Evolutionary conservation across 148 eudicot genomes (phyloP), one percentile per base, ranked within the genome.

Genomic region (Oxyria digyna): DNA sequence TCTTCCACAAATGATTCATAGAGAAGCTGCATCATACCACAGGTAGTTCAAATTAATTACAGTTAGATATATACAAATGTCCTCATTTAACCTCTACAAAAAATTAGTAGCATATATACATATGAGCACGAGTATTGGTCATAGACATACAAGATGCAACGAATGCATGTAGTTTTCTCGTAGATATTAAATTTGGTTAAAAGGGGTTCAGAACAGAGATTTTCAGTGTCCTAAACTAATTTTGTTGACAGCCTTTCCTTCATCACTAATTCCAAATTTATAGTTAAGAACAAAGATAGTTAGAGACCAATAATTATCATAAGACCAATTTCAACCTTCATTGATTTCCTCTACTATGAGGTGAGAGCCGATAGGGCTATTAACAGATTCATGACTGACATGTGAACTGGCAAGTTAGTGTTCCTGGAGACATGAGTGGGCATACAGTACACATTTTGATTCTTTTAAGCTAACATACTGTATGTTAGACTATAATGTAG

Each of bases 1-100:
- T 90, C 92, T 83, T 86, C 97, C 77, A 78, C 85, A 75, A 94
- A 90, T 50, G 98, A 90, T 62, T 79, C 75, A 73, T 86, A 88
- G 46, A 94, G 92, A 72, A 77, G 87, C 97, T 93, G 92, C 81
- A 80, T 27, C 10, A 62, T 54, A 42, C n/a, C 29, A 59, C 37
- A 31, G 38, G 33, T 15, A 13, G 65, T 59, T 59, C 65, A 31
- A 13, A 14, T 59, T 29, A 59, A 6, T 59, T 8, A 57, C 4
- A 29, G 15, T 59, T 59, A 14, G 14, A 20, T 59, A 10, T 14
- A 27, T 27, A 29, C 27, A 57, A 27, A 57, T 27, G 64, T 24
- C 10, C 29, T 18, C 13, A 57, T 14, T 18, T n/a, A 50, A 23
- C 27, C 57, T 50, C 57, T 1, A 7, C 57, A 21, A 50, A 7